Base-by-base conservation (phyloP, 2,329 filamentous ascomycete species). In the Alternaria alternata region DNA sequence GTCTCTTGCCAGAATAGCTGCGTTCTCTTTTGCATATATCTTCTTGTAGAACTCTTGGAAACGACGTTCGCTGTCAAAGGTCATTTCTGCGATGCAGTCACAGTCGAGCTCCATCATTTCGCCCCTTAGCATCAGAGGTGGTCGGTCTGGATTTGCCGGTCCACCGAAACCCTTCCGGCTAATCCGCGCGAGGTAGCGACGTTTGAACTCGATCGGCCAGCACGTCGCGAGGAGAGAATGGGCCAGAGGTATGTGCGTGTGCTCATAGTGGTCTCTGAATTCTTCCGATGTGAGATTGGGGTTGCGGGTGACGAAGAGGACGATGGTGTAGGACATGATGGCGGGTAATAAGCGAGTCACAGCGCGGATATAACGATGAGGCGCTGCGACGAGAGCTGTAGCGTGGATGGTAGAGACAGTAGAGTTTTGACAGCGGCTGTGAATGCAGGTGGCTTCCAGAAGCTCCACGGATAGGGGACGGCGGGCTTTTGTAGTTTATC, bases 221-320 rank as follows among this genome's bases (percentile, higher is more conserved):
- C 54, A 61, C 7, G 48, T 46, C 3, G 61, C 60, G 43, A 65
- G 59, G 24, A 75, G 58, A 2, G 66, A 68, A 48, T 69, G 57
- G 5, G 63, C 57, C 2, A 75, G 63, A 8, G 74, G 72, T 16
- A 75, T 63, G 52, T 76, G 70, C 9, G 38, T 64, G 49, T 65
- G 66, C 42, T 76, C 74, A 52, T 68, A 74, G 62, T 73, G 57
- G 32, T 72, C 55, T 32, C 65, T 67, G 67, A 76, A 75, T 44
- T 74, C 39, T 5, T 71, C 64, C 11, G 69, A 57, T 4, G 69
- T 67, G 39, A 75, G 54, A 26, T 42, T 43, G 20, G 68, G 55
- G 12, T 61, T 70, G 42, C 73, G 64, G 2, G 70, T 73, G 22
- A 75, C 28, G 55, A 73, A 73, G 18, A 73, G 52, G 32, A 75